A percentile compares a stretch with the other conserved stretches of the same genome.
Conservation (phyloP, 2,329 filamentous ascomycete genomes). For the Fusarium sp. region DNA sequence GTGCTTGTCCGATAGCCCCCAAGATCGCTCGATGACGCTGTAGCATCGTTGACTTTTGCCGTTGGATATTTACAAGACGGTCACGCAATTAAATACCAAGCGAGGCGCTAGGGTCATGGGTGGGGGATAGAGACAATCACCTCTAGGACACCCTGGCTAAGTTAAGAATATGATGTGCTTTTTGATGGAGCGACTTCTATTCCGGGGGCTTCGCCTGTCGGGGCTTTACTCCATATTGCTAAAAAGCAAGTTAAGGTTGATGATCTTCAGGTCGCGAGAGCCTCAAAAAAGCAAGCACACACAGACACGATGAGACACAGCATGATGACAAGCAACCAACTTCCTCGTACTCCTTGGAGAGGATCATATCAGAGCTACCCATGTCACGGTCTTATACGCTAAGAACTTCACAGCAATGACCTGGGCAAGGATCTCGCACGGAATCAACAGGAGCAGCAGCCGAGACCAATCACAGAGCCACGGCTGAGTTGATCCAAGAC, state of each 20-base stretch:
- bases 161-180: not conserved
- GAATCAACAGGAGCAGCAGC: conserved; percentile 34
- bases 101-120: conserved; percentile 7
- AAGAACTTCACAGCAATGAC: conserved; percentile 5
- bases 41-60: conserved; percentile 10
- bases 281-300: conserved; percentile 28
- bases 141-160: not conserved
- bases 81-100: not conserved
- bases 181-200: not conserved
- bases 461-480: conserved; percentile 23
- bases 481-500: conserved; percentile 35
- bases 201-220: conserved; percentile 1
- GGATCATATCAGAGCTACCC: conserved; percentile 4
- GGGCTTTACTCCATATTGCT: not conserved
- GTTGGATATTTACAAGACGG: conserved; percentile 3
- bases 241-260: not conserved
- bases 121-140: not conserved
- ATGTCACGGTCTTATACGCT: conserved; percentile 9
- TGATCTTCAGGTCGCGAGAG: conserved; percentile 8
- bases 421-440: conserved; percentile 24
- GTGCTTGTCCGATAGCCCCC: conserved; percentile 18
- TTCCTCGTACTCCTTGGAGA: not conserved
- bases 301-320: not conserved
- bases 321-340: not conserved
- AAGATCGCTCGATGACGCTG: conserved; percentile 5